Evolutionary conservation across 2,329 filamentous ascomycete genomes (phyloP).

Genomic region (Dissoconium aciculare): DNA sequence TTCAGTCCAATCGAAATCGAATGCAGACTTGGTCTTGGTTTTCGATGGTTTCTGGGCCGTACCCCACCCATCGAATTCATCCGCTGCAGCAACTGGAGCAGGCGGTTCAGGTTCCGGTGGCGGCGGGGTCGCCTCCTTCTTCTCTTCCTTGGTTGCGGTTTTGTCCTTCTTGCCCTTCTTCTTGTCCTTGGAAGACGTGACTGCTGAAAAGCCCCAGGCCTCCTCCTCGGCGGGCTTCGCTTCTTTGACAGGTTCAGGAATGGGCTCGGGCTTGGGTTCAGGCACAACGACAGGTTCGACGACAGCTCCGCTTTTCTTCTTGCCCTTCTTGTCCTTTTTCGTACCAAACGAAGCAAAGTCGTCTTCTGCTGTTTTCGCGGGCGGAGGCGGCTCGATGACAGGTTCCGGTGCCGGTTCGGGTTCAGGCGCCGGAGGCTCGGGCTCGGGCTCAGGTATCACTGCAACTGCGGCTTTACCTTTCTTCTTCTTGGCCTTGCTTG

Average conservation of each 20-base stretch:
- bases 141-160: slow-evolving; percentile 20
- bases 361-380: slow-evolving; percentile 13
- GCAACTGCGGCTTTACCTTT: slow-evolving; percentile 15
- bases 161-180: slow-evolving; percentile 39
- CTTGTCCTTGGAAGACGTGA: slow-evolving; percentile 28
- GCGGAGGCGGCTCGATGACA: slow-evolving; percentile 14
- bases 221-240: slow-evolving; percentile 27
- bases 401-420: slow-evolving; percentile 15
- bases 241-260: slow-evolving; percentile 25
- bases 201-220: slow-evolving; percentile 18
- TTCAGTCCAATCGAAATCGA: slow-evolving; percentile 22
- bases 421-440: slow-evolving; percentile 15
- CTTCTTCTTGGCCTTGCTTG: slow-evolving; percentile 22
- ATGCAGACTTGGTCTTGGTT: slow-evolving; percentile 28
- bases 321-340: slow-evolving; percentile 33
- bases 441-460: slow-evolving; percentile 8
- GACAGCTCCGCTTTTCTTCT: slow-evolving; percentile 21
- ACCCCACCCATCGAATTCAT: slow-evolving; percentile 16
- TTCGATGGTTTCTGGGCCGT: slow-evolving; percentile 15
- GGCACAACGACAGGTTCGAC: slow-evolving; percentile 18
- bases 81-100: slow-evolving; percentile 16
- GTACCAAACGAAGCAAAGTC: slow-evolving; percentile 19
- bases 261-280: slow-evolving; percentile 22
- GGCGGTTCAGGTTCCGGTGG: slow-evolving; percentile 8
- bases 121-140: slow-evolving; percentile 15